Conservation (phyloP, 2,329 filamentous ascomycete species). For the Claviceps paspali region DNA sequence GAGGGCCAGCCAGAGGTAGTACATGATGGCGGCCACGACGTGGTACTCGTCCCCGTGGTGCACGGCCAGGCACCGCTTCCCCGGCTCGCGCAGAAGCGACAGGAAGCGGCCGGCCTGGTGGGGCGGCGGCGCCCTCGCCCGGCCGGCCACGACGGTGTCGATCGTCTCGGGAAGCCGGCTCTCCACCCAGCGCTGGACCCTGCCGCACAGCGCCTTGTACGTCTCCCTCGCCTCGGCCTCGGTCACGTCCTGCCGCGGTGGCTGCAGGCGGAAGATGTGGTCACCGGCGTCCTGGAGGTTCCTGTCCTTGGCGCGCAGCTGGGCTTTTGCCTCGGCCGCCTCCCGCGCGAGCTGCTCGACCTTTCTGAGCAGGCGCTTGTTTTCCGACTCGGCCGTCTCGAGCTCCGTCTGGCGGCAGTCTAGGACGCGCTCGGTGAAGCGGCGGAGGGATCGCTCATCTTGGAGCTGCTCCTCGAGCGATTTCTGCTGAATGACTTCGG, state of each 20-base stretch:
- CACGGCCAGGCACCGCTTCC: slow-evolving; percentile 16
- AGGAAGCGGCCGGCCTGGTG: slow-evolving; percentile 16
- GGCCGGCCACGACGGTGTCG: slow-evolving; percentile 17
- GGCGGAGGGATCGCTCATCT: slow-evolving; percentile 18
- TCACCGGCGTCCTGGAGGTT: slow-evolving; percentile 17
- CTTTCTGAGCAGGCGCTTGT: slow-evolving; percentile 13
- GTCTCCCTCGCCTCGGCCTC: slow-evolving; percentile 20
- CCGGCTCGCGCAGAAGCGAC: slow-evolving; percentile 20
- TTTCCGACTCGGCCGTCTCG: slow-evolving; percentile 16
- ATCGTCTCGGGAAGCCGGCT: slow-evolving; percentile 16
- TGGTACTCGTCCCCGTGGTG: slow-evolving; percentile 21
- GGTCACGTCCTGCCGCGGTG: slow-evolving; percentile 19
- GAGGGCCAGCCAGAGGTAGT: slow-evolving; percentile 20
- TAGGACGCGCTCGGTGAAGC: slow-evolving; percentile 21
- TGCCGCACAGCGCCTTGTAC: slow-evolving; percentile 18
- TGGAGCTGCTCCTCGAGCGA: slow-evolving; percentile 13
- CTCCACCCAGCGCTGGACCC: slow-evolving; percentile 22
- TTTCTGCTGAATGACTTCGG: slow-evolving; percentile 1
- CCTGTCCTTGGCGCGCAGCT: slow-evolving; percentile 14
- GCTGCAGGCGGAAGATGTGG: slow-evolving; percentile 19
- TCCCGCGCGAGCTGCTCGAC: slow-evolving; percentile 17
- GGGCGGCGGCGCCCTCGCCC: slow-evolving; percentile 12
- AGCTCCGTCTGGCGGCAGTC: slow-evolving; percentile 21
- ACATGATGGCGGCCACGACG: slow-evolving; percentile 21
- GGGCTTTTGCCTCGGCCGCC: slow-evolving; percentile 14